These are phyloP conservation scores for Speleostelium caveatum DNA, from an alignment of 78 protist genomes.

Conservation along the genomic window DNA sequence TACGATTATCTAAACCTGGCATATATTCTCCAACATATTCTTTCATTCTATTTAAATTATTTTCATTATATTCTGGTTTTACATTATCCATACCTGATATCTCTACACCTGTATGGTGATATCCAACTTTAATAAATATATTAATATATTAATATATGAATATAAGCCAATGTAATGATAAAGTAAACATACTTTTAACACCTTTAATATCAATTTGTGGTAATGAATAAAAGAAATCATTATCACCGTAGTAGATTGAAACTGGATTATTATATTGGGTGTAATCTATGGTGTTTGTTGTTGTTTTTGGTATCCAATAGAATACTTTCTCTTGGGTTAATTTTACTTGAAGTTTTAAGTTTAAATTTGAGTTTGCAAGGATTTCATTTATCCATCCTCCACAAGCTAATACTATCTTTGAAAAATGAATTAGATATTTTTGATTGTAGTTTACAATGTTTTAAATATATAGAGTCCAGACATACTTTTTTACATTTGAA, in stretches of 20 bases:
- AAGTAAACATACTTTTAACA: slow-evolving; percentile 14
- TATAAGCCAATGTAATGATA: too few species aligned
- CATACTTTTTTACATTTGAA: slow-evolving; percentile 10
- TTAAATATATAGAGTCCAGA: too few species aligned
- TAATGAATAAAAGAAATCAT: slow-evolving; percentile 24
- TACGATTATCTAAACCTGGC: slow-evolving; percentile 22
- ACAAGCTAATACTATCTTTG: slow-evolving; percentile 59
- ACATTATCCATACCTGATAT: slow-evolving; percentile 15
- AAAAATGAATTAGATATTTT: too few species aligned
- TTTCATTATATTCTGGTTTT: background rate
- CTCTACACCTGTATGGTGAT: slow-evolving; percentile 29
- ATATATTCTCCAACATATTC: slow-evolving; percentile 23
- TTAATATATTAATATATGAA: background rate
- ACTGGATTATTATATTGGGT: slow-evolving; percentile 53
- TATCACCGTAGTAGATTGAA: slow-evolving; percentile 24
- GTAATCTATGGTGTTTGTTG: slow-evolving; percentile 8
- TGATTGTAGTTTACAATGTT: too few species aligned
- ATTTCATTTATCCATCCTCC: slow-evolving; percentile 73
- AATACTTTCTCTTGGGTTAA: slow-evolving; percentile 45
- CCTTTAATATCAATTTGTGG: slow-evolving; percentile 67
- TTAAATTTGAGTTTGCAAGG: slow-evolving; percentile 34
- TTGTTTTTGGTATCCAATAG: slow-evolving; percentile 21
- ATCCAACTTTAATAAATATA: slow-evolving; percentile 8
- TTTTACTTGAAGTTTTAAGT: slow-evolving; percentile 12
- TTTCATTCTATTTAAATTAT: background rate